Base-by-base conservation (phyloP, 371 early-diverging fungal species). In the Mycotypha africana region DNA sequence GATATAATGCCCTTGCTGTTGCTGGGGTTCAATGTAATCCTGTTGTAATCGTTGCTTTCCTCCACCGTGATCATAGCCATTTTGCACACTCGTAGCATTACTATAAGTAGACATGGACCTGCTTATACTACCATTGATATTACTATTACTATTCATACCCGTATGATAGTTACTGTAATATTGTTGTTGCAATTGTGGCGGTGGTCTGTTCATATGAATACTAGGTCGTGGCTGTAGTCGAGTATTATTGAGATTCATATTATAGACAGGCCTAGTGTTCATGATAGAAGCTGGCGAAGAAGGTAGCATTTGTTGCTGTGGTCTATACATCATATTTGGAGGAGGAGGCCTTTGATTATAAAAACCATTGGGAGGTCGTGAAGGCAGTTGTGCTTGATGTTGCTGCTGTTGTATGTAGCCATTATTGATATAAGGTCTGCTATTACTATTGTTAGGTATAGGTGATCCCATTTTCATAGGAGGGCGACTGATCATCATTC, bases 141-240 rank as follows among this genome's bases (percentile, higher is more conserved):
- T 19, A 30, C 32, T 28, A 39, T 33, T 40, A 36, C 25, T 42
- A 37, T 41, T 53, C n/a, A n/a, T n/a, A n/a, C n/a, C n/a, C n/a
- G 41, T 42, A 45, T 34, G 30, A 12, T 49, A 49, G 46, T 55
- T 51, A 51, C 52, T 52, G 53, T 60, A 56, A 26, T 37, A 38
- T 30, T 47, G 34, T 23, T 55, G 45, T 33, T 43, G 41, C 44
- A 21, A 33, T 57, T 42, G 45, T 34, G 12, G 43, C 10, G 37
- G 53, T 12, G 43, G 40, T n/a, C 34, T 38, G 45, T 36, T n/a
- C n/a, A n/a, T 42, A 35, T 38, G 38, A 24, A 56, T 36, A 33
- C 44, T 15, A 15, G 51, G 54, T 26, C 38, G 54, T 14, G 54
- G 44, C 19, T 31, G 43, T 33, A 47, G 48, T 38, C 60, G 31